Evolutionary conservation across 1,284 basidiomycete genomes (phyloP).

Genomic region (Filobasidium uniguttulatum): DNA sequence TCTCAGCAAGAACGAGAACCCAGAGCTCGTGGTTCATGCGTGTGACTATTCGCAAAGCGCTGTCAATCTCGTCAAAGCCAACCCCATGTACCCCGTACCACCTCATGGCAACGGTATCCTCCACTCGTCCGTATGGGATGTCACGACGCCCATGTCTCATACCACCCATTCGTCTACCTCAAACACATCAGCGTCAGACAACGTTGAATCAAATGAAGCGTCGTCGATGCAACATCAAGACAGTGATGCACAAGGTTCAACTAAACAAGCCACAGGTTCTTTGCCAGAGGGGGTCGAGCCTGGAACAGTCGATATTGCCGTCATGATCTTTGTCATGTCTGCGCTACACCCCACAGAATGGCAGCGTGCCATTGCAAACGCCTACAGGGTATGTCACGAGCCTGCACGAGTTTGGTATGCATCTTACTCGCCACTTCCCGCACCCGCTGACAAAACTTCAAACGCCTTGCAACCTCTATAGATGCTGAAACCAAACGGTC

Average conservation of each 20-base stretch:
- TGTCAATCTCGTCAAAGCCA: conserved; percentile 72
- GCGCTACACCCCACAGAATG: conserved; percentile 91
- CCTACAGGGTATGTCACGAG: conserved; percentile 48
- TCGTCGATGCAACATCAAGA: too few species aligned
- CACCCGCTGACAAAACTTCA: background rate
- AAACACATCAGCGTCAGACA: background rate
- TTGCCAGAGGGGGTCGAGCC: conserved; percentile 55
- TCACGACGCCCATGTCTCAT: conserved; percentile 56
- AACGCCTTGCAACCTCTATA: conserved; percentile 25
- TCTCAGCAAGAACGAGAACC: conserved; percentile 67
- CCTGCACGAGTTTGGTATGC: background rate
- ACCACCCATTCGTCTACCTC: too few species aligned
- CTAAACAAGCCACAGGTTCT: background rate
- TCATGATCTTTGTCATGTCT: conserved; percentile 90
- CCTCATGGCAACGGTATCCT: conserved; percentile 51
- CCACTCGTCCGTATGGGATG: conserved; percentile 77
- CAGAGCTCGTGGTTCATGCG: conserved; percentile 55
- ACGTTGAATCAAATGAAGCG: background rate
- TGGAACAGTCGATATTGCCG: conserved; percentile 65
- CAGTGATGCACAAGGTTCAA: too few species aligned
- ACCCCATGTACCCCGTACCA: conserved; percentile 56
- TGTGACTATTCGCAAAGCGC: conserved; percentile 88
- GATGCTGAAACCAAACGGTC: conserved; percentile 81
- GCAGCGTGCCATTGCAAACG: conserved; percentile 68
- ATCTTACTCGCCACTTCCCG: background rate